Evolutionary conservation across 345 rosid species (phyloP), one percentile per base, ranked within the genome.

Genomic region (Euphorbia tirucalli): DNA sequence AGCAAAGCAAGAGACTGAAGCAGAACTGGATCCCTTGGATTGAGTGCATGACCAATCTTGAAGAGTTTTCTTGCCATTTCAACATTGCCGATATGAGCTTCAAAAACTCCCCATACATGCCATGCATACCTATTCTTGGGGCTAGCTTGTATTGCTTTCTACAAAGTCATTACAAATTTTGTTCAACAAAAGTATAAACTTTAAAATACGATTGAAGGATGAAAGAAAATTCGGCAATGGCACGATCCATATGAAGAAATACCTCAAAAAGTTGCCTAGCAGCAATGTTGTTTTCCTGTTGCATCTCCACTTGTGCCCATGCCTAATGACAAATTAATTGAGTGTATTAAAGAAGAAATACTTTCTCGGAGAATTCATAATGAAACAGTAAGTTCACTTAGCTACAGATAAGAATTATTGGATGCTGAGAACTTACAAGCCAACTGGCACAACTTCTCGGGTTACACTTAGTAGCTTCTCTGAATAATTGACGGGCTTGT

Each of bases 31-130:
- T 95, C 99, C 80, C 88, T 85, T 32, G 97, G 97, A 82, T 95
- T 95, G 50, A 95, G 83, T n/a, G 86, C 84, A 68, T 92, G 93
- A 21, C 99, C 99, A 56, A 95, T 89, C 88, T 89, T 89, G 39
- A 95, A 78, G 49, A 95, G 97, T 81, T 92, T 95, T 75, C 93
- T 88, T 70, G 89, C 93, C 80, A 78, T 78, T 64, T 90, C 91
- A 46, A 84, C 60, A 77, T 89, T 90, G 72, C 93, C 89, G 30
- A 81, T 56, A 65, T 88, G 90, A 71, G 87, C 85, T 83, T 95
- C 99, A 84, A 92, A 95, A 70, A 88, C 77, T 65, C 96, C 99
- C 97, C 97, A 95, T 21, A 90, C 90, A 35, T 95, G 97, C 99
- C 99, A 95, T 0, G 99, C 90, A 72, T 89, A 95, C 78, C 97